Evolutionary conservation across 331 rosid genomes (phyloP).

Genomic region (Stylosanthes scabra): DNA sequence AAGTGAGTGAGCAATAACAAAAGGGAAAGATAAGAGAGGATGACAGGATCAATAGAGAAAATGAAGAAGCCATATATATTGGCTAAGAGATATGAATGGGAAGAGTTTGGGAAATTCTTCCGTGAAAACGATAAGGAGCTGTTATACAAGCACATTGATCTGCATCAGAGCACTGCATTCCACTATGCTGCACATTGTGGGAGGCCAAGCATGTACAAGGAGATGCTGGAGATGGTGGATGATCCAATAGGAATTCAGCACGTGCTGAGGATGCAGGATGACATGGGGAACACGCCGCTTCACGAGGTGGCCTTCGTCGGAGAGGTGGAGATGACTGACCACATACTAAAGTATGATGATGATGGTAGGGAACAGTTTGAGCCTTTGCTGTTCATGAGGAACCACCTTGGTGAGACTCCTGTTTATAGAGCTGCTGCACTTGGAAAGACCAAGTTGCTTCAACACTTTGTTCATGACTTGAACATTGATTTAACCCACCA

Average conservation of each 20-base stretch:
- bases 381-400: not conserved
- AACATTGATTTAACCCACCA: not conserved
- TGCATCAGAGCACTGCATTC: constrained; percentile 38
- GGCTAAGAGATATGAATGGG: constrained; percentile 42
- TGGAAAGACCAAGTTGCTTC: constrained; percentile 35
- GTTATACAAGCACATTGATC: constrained; percentile 13
- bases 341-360: constrained; percentile 22
- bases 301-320: constrained; percentile 46
- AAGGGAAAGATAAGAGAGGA: not conserved
- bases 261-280: constrained; percentile 41
- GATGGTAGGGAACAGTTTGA: not conserved
- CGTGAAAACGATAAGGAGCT: not conserved
- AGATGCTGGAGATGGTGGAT: constrained; percentile 7
- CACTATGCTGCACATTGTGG: constrained; percentile 47
- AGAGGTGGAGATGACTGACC: constrained; percentile 33
- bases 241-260: not conserved
- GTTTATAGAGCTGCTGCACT: constrained; percentile 46
- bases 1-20: not conserved
- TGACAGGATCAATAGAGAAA: constrained; percentile 13
- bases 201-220: constrained; percentile 21
- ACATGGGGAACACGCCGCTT: constrained; percentile 45
- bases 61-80: constrained; percentile 34
- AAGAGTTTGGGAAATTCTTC: not conserved
- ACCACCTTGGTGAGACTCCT: constrained; percentile 39
- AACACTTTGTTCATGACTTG: not conserved